Base-by-base conservation (phyloP, 2,329 filamentous ascomycete genomes). In the Ophiognomonia clavigignenti-juglandacearum region DNA sequence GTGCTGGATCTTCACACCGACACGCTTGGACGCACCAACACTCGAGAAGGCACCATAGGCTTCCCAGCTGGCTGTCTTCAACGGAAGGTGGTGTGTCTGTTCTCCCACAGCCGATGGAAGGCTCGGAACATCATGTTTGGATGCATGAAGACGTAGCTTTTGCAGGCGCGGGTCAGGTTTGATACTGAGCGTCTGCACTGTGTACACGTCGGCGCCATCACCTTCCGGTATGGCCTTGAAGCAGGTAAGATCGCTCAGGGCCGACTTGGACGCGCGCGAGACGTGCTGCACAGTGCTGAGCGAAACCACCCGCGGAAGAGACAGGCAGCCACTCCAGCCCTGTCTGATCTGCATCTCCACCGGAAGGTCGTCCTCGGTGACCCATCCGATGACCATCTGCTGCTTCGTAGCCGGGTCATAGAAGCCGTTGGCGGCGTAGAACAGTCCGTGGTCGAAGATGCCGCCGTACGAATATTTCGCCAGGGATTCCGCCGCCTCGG, bases 341-440 rank as follows among this genome's bases (percentile, higher is more conserved):
- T 76, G 71, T 1, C 59, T 55, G 47, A 70, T 62, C 4, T 71
- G 67, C 13, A 67, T 53, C 3, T 59, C 52, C 46, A 73, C 61
- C 1, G 71, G 64, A 4, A 77, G 53, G 43, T 75, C 71, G 11
- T 78, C 73, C 53, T 78, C 73, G 1, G 65, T 69, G 29, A 78
- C 61, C 74, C 74, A 77, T 4, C 72, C 72, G 57, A 66, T 75
- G 1, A 71, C 62, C 4, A 77, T 62, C 10, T 66, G 62, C 34
- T 62, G 61, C 0, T 61, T 56, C 0, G 69, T 66, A 4, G 64
- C 54, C 0, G 72, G 69, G 38, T 77, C 71, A 51, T 62, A 65
- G 52, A 74, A 77, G 0, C 71, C 69, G 45, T 72, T 75, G 4
- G 70, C 69, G 0, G 74, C 74, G 43, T 77, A 77, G 13, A 70